Evolutionary conservation across 306 rosid species (phyloP), one percentile per base, ranked within the genome.

Genomic region (Lithocarpus polystachyus): DNA sequence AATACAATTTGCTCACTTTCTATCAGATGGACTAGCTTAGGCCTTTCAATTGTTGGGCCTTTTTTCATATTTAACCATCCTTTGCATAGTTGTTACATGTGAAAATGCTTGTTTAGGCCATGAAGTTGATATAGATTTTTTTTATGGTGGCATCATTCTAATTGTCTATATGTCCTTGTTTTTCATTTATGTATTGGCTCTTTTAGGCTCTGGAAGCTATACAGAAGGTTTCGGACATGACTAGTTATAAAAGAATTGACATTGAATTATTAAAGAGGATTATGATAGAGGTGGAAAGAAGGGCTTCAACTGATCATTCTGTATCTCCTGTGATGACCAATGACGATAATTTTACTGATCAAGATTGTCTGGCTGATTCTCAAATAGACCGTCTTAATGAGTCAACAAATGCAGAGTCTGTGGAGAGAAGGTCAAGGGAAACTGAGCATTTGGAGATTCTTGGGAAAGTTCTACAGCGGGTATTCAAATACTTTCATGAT

Each of bases 401-500:
- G 76, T 81, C 79, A 37, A 75, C 75, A 79, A 75, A 78, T 48
- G 76, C 75, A 73, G 84, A 67, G 70, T 72, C 87, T 55, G 68
- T 51, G 73, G 85, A 82, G 76, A 91, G 82, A 71, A 86, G 82
- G 70, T 83, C 86, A 35, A 85, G 83, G 77, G 98, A 92, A 88
- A 83, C 81, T 61, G 90, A 90, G 82, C 90, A 91, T 56, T 80
- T 95, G 53, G 85, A 82, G 55, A 78, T 85, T 64, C 89, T 92
- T 73, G 97, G 97, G 77, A 95, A 88, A 67, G 90, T 95, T 82
- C 71, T 95, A 70, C 98, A 84, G 85, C 88, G 84, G 98, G 99
- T 95, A 65, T 40, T 40, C 72, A 51, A 24, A n/a, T 51, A 61
- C 33, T 4, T 48, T 7, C 29, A 11, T 57, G 45, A 35, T 67